Base-by-base conservation (phyloP, 257 asterid species). In the Nicotiana undulata region DNA sequence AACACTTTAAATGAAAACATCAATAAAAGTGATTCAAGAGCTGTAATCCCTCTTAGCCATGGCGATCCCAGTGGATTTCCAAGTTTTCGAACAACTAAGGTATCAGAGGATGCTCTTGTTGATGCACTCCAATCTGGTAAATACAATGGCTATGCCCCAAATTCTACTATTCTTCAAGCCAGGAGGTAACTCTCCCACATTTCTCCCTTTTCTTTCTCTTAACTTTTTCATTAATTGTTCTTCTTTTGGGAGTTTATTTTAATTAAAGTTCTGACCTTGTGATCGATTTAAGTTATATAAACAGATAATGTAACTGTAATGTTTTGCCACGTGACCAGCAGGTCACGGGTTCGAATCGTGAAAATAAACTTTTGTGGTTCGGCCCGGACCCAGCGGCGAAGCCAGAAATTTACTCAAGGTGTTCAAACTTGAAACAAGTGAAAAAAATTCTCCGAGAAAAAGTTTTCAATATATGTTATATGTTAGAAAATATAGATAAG, bases 31-130 rank as follows among this genome's bases (percentile, higher is more conserved):
- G 93, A 89, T 10, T 18, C 76, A 22, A 87, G 84, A 85, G 86
- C 90, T 12, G 75, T 83, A 4, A 84, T 92, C 70, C 92, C 90
- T 84, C 91, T 92, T 12, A 89, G 93, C 40, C 90, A 79, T 83
- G 97, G 96, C 9, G 96, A 92, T 79, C 96, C 97, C 8, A 86
- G 92, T 20, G 83, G 87, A 3, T 90, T 89, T 37, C 91, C 94
- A 0, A 75, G 90, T 66, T 91, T 88, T 87, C 56, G 86, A 85
- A 87, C 97, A 1, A 65, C 86, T 59, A 83, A 85, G 2, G 77
- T 83, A 3, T 91, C 86, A 6, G 90, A 85, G 75, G 85, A 92
- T 24, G 92, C 96, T 81, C 66, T 91, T 32, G 67, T 83, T 79
- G 82, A 65, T 51, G 82, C 96, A 63, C 85, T 91, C 44, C 87